Percentiles rank a stretch among this genome's conserved stretches.
Evolutionary conservation across 805 yeast genomes (phyloP).

Genomic region (Sungouiella thailandica): DNA sequence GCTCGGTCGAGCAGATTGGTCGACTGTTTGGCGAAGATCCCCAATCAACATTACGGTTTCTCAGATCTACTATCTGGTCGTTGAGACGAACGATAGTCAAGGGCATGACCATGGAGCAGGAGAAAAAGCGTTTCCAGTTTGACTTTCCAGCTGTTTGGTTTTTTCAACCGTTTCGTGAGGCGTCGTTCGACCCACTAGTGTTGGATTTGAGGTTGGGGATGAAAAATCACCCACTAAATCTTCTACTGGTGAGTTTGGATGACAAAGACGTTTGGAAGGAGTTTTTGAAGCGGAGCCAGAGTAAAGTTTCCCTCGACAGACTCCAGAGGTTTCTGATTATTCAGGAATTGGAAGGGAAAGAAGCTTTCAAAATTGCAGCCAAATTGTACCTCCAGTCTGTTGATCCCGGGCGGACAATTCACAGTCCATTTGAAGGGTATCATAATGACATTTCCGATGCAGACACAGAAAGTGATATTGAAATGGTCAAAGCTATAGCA

Average conservation of each 20-base stretch:
- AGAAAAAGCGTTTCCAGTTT: background rate
- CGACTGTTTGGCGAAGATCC: constrained; percentile 2
- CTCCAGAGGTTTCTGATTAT: constrained; percentile 7
- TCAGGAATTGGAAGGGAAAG: constrained; percentile 6
- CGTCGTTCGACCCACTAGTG: constrained; percentile 8
- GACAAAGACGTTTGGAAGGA: constrained; percentile 4
- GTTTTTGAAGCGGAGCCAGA: constrained; percentile 3
- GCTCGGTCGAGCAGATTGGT: constrained; percentile 4
- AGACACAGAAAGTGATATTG: constrained; percentile 1
- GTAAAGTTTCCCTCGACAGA: background rate
- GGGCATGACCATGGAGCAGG: background rate
- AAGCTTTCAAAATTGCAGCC: constrained; percentile 6
- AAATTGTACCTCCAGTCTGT: constrained; percentile 1
- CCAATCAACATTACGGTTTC: background rate
- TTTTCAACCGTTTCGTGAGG: constrained; percentile 9
- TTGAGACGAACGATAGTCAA: background rate
- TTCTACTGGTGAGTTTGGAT: constrained; percentile 6
- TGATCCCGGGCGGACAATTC: constrained; percentile 3
- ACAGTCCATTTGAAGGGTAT: constrained; percentile 9
- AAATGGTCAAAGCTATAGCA: constrained; percentile 11
- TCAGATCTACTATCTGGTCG: background rate
- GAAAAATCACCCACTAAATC: constrained; percentile 6
- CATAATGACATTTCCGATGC: constrained; percentile 1
- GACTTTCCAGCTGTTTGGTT: constrained; percentile 4
- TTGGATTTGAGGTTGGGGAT: constrained; percentile 9